Conservation (phyloP, 306 rosid species). For the Vicia villosa region DNA sequence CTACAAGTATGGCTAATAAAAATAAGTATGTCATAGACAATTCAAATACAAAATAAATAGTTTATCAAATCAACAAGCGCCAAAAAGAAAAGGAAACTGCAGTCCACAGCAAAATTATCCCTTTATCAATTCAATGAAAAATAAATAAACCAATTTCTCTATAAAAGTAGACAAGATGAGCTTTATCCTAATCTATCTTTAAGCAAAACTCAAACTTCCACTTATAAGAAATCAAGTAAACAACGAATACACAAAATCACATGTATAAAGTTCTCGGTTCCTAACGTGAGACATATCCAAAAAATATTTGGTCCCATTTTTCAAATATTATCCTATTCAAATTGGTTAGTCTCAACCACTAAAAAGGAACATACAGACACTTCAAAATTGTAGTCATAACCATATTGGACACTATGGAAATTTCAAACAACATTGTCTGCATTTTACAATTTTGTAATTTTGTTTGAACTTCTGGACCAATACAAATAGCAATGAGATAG, state of each 20-base stretch:
- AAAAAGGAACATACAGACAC: neutral
- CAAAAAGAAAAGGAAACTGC: slow-evolving; percentile 22
- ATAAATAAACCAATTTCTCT: slow-evolving; percentile 12
- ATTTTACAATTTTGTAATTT: neutral
- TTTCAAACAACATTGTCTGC: neutral
- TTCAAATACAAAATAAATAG: slow-evolving; percentile 2
- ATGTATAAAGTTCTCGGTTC: neutral
- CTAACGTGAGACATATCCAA: slow-evolving; percentile 1
- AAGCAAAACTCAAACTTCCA: neutral
- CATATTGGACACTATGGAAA: neutral
- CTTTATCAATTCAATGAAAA: slow-evolving; percentile 13
- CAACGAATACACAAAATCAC: neutral
- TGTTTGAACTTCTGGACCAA: neutral
- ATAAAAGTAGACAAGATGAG: neutral
- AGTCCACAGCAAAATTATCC: slow-evolving; percentile 25
- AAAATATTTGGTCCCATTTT: neutral
- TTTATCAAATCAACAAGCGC: neutral
- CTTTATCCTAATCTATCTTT: slow-evolving; percentile 6
- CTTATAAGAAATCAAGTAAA: neutral
- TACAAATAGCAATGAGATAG: neutral
- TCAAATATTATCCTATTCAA: neutral
- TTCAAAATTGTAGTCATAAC: neutral
- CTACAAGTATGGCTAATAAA: neutral
- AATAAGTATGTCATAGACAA: slow-evolving; percentile 4
- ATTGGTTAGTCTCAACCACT: neutral